Conservation (phyloP, 169 alveolate species). For the Cryptosporidium felis region DNA sequence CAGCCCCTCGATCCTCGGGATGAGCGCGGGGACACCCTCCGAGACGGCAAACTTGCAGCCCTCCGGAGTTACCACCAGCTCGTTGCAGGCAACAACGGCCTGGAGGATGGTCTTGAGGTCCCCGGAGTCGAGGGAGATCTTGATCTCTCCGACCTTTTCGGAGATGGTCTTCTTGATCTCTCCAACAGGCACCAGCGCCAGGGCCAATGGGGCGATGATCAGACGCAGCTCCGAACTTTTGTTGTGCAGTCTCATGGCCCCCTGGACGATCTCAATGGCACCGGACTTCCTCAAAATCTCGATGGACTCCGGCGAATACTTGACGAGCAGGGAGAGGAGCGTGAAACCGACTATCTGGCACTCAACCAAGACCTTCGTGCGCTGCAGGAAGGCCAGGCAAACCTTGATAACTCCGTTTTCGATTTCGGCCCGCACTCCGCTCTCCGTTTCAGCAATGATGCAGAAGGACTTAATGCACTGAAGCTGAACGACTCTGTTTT, state of each 20-base stretch:
- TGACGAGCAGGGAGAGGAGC: slow-evolving; percentile 12
- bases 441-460: slow-evolving; percentile 43
- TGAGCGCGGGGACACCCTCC: slow-evolving; percentile 27
- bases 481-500: slow-evolving; percentile 60
- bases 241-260: slow-evolving; percentile 86
- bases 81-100: slow-evolving; percentile 74
- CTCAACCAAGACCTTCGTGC: slow-evolving; percentile 55
- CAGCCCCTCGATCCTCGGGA: slow-evolving; percentile 18
- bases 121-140: slow-evolving; percentile 53
- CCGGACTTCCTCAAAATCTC: slow-evolving; percentile 61
- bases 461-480: slow-evolving; percentile 52
- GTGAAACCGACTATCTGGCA: slow-evolving; percentile 70
- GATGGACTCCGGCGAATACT: slow-evolving; percentile 53
- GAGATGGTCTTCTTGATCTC: slow-evolving; percentile 84
- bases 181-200: slow-evolving; percentile 89
- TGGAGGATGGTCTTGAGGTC: slow-evolving; percentile 73
- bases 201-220: slow-evolving; percentile 85
- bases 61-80: slow-evolving; percentile 77
- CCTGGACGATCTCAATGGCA: slow-evolving; percentile 75
- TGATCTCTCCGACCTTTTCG: slow-evolving; percentile 82
- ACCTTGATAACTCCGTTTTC: slow-evolving; percentile 65
- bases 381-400: slow-evolving; percentile 61
- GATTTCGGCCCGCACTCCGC: slow-evolving; percentile 42
- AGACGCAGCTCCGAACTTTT: slow-evolving; percentile 82
- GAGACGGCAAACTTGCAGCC: slow-evolving; percentile 76